Evolutionary conservation across 495 filamentous ascomycete genomes (phyloP), one percentile per base, ranked within the genome.

Genomic region (Ramalina peruviana): DNA sequence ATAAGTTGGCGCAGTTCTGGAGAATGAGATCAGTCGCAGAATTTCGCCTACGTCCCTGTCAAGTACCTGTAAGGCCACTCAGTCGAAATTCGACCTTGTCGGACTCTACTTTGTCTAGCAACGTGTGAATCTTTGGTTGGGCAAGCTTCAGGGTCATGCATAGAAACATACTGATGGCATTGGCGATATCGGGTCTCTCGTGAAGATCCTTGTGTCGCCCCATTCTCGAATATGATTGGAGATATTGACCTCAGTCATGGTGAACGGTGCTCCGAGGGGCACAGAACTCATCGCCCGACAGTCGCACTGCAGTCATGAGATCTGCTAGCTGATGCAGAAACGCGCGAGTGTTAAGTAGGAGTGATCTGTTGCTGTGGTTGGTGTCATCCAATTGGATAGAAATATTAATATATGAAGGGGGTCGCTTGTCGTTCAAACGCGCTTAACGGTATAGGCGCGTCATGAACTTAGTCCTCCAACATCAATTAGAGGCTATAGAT

Each of bases 1-100:
- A 83, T 70, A 45, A 85, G 73, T 52, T 78, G 69, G 57, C 75
- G 81, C 45, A 87, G 61, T 60, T 81, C 78, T 74, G 58, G 49
- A 37, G 20, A 26, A 20, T 4, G 10, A 10, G 30, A 37, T 17
- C 27, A 52, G 40, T n/a, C 25, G 15, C 10, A 16, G 40, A 50
- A 56, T 60, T 69, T 65, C 59, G 45, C 62, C 62, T 25, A n/a
- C 68, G 37, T 36, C 62, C 61, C 16, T 61, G 58, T 60, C 33
- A 56, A 62, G 46, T 57, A 79, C 76, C 73, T 62, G 68, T 65
- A 49, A 81, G 54, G 17, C 72, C 77, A 52, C 70, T 68, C 26
- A 59, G 58, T 42, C 76, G 70, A 25, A 77, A 74, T 43, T 69
- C 73, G 36, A 66, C 60, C 57, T 69, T 76, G n/a, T 74, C 74